These are phyloP conservation scores for Actinomortierella ambigua DNA, from an alignment of 371 early-diverging fungal genomes.

Conservation along the genomic window DNA sequence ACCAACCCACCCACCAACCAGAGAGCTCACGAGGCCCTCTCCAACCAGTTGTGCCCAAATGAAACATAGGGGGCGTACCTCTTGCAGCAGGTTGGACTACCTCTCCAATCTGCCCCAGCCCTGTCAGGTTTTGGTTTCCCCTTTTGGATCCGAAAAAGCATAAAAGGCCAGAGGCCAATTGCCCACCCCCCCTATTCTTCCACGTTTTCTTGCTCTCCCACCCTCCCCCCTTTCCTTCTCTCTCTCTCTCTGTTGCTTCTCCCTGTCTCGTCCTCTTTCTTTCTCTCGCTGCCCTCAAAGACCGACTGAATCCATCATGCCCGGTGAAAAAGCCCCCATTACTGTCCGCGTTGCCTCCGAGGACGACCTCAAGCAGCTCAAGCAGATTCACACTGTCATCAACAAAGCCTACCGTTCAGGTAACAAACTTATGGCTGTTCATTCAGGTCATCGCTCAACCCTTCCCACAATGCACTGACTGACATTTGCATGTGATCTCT, in stretches of 20 bases:
- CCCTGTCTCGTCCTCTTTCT: neutral
- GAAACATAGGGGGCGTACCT: too few species aligned
- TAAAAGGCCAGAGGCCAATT: too few species aligned
- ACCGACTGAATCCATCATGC: neutral
- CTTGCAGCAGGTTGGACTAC: too few species aligned
- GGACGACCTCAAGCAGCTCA: slow-evolving; percentile 15
- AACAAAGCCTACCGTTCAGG: slow-evolving; percentile 43
- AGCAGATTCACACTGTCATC: slow-evolving; percentile 30
- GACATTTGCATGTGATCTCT: too few species aligned
- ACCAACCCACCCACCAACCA: too few species aligned
- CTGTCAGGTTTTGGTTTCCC: neutral
- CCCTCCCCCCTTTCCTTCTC: neutral
- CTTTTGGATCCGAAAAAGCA: neutral
- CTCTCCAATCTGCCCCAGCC: neutral
- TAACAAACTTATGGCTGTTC: neutral
- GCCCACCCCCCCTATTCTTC: too few species aligned
- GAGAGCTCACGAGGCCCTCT: too few species aligned
- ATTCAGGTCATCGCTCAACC: neutral
- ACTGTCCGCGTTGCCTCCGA: slow-evolving; percentile 24
- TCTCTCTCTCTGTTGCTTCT: neutral
- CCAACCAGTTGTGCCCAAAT: too few species aligned
- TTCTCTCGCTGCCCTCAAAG: neutral
- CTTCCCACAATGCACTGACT: slow-evolving; percentile 1
- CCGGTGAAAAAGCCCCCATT: slow-evolving; percentile 18
- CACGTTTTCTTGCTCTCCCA: neutral